Percentiles rank a stretch among this genome's conserved stretches.
Evolutionary conservation across 805 yeast genomes (phyloP).

Genomic region (Ogataea nonfermentans): DNA sequence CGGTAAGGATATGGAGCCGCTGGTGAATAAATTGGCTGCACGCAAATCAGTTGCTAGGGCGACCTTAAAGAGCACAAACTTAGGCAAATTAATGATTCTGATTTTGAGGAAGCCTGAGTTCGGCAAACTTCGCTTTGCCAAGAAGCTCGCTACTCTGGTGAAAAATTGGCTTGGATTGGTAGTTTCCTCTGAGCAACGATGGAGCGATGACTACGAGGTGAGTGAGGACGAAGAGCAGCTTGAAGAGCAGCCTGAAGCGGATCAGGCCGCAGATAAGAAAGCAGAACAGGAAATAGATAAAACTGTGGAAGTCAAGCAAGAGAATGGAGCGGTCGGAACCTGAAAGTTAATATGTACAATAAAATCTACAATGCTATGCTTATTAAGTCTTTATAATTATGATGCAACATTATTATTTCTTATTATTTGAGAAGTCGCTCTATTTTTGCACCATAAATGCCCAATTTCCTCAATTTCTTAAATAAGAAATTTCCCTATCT

Average conservation of each 20-base stretch:
- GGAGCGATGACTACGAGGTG: slow-evolving; percentile 28
- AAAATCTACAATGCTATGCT: too few relatives aligned
- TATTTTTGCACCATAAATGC: too few relatives aligned
- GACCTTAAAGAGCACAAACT: slow-evolving; percentile 30
- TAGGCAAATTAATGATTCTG: slow-evolving; percentile 33
- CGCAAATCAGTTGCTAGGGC: slow-evolving; percentile 30
- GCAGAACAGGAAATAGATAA: slow-evolving; percentile 56
- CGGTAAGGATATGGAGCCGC: slow-evolving; percentile 20
- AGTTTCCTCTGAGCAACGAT: slow-evolving; percentile 31
- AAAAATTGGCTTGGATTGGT: slow-evolving; percentile 26
- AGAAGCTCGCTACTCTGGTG: slow-evolving; percentile 23
- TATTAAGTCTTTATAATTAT: too few relatives aligned
- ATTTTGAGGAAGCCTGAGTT: slow-evolving; percentile 39
- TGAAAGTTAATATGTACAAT: too few relatives aligned
- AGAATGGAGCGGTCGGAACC: too few relatives aligned
- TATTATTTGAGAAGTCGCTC: too few relatives aligned
- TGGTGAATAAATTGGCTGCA: slow-evolving; percentile 25
- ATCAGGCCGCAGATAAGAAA: too few relatives aligned
- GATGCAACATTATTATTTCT: too few relatives aligned
- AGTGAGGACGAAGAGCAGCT: slow-evolving; percentile 18
- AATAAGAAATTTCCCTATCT: too few relatives aligned
- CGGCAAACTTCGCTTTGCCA: slow-evolving; percentile 17
- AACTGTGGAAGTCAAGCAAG: slow-evolving; percentile 19
- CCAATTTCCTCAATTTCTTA: too few relatives aligned
- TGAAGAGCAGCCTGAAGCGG: slow-evolving; percentile 27